Percentiles rank a stretch among this genome's conserved stretches.
These are phyloP conservation scores for Pseudonitzschia multiseries DNA, from an alignment of 108 stramenopile genomes.

Conservation along the genomic window DNA sequence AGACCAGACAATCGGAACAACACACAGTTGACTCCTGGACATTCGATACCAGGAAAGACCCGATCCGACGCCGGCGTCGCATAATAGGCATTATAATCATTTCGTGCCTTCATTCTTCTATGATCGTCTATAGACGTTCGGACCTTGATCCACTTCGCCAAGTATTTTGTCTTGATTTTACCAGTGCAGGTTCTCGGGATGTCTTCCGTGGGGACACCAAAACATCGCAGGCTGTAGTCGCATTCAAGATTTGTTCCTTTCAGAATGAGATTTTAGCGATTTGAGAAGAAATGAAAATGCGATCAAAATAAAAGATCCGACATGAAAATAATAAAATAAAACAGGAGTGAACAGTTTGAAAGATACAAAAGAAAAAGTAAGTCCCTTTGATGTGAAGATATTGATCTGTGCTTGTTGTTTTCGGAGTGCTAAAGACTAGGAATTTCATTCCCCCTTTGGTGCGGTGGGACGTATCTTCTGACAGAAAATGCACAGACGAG, in stretches of 20 bases:
- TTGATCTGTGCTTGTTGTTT: no score
- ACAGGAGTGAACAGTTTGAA: no score
- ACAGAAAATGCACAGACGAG: no score
- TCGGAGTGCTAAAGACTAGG: no score
- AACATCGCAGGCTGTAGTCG: conserved; percentile 15
- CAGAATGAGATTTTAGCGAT: no score
- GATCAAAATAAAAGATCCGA: neutral
- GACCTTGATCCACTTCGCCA: conserved; percentile 1
- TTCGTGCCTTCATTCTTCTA: neutral
- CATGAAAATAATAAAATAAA: no score
- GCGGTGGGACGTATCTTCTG: no score
- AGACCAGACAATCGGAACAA: neutral
- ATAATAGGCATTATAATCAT: neutral
- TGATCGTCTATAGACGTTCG: conserved; percentile 2
- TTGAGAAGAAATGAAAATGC: no score
- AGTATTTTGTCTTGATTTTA: neutral
- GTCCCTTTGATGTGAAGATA: no score
- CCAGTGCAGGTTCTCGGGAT: conserved; percentile 13
- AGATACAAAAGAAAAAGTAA: no score
- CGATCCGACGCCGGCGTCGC: neutral
- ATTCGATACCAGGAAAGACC: conserved; percentile 7
- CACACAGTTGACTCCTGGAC: conserved; percentile 13
- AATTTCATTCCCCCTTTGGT: no score
- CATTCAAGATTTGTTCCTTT: conserved; percentile 21
- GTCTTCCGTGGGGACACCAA: conserved; percentile 20